Percentiles rank a stretch among this genome's conserved stretches.
These are phyloP conservation scores for Pseudoneurospora amorphoporcata DNA, from an alignment of 495 filamentous ascomycete species.

Conservation along the genomic window DNA sequence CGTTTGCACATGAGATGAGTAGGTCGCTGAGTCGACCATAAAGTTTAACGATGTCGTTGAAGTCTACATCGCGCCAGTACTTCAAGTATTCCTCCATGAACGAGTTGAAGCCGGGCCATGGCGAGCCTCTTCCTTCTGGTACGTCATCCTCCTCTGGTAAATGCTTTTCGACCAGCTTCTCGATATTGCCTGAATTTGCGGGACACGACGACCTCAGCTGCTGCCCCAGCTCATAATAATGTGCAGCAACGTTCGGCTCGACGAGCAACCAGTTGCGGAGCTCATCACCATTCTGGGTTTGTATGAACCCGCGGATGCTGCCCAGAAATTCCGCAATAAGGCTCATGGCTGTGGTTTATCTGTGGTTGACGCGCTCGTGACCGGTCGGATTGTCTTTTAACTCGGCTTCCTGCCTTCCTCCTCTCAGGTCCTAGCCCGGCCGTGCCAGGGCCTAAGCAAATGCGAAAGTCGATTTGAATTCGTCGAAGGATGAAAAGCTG, in stretches of 20 bases:
- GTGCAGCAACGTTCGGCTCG: constrained; percentile 37
- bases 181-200: constrained; percentile 40
- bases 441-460: not conserved
- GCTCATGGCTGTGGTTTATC: constrained; percentile 19
- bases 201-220: constrained; percentile 53
- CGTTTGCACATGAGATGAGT: constrained; percentile 66
- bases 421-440: not conserved
- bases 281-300: constrained; percentile 26
- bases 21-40: constrained; percentile 63
- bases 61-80: constrained; percentile 70
- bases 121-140: constrained; percentile 40
- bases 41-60: constrained; percentile 61
- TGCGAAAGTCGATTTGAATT: not conserved
- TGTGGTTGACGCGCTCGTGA: not conserved
- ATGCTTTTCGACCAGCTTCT: constrained; percentile 48
- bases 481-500: not conserved
- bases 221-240: constrained; percentile 55
- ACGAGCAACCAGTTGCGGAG: constrained; percentile 37
- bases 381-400: not conserved
- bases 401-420: not conserved
- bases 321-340: constrained; percentile 30
- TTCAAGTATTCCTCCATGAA: constrained; percentile 71
- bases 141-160: constrained; percentile 41
- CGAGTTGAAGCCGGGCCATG: constrained; percentile 64
- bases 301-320: constrained; percentile 30